phyloP scores from a whole-genome alignment of 1,284 basidiomycete genomes.

The Apiotrichum veenhuisii region DNA sequence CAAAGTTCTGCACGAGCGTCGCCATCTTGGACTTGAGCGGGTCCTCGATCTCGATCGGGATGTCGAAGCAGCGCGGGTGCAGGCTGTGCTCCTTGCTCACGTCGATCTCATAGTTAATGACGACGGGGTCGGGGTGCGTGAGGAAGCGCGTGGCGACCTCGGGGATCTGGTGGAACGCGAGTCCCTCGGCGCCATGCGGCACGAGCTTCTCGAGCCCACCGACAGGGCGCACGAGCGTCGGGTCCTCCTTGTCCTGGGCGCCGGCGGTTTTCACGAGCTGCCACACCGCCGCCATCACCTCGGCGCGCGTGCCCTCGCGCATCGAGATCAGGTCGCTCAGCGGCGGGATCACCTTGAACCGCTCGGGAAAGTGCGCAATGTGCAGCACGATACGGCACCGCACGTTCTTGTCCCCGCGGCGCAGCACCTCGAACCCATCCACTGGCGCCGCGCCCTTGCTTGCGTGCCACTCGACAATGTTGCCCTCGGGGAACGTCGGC shows the following conservation, averaged over 20 bases:
- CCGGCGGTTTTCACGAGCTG: constrained; percentile 84
- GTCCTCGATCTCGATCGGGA: constrained; percentile 87
- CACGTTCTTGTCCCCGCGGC: constrained; percentile 73
- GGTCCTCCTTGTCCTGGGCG: constrained; percentile 86
- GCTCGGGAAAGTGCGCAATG: constrained; percentile 79
- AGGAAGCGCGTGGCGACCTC: constrained; percentile 80
- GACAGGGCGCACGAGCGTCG: constrained; percentile 71
- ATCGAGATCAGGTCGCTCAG: constrained; percentile 73
- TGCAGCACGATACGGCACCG: constrained; percentile 76
- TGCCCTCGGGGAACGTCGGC: constrained; percentile 67
- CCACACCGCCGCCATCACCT: constrained; percentile 82
- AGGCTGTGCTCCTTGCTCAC: constrained; percentile 46
- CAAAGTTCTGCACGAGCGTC: constrained; percentile 65
- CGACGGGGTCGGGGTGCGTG: constrained; percentile 71
- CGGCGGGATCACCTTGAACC: constrained; percentile 75
- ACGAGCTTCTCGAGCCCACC: constrained; percentile 60
- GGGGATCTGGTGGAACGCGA: constrained; percentile 76
- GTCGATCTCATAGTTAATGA: constrained; percentile 64
- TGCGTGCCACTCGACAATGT: constrained; percentile 53
- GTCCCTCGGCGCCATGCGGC: constrained; percentile 57
- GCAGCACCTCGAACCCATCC: constrained; percentile 84
- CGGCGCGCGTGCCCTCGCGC: constrained; percentile 79
- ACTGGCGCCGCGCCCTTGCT: constrained; percentile 61
- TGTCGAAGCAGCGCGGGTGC: constrained; percentile 68
- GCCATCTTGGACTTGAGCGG: constrained; percentile 71